Evolutionary conservation across 2,329 filamentous ascomycete genomes (phyloP).

Genomic region (Calonectria montana): DNA sequence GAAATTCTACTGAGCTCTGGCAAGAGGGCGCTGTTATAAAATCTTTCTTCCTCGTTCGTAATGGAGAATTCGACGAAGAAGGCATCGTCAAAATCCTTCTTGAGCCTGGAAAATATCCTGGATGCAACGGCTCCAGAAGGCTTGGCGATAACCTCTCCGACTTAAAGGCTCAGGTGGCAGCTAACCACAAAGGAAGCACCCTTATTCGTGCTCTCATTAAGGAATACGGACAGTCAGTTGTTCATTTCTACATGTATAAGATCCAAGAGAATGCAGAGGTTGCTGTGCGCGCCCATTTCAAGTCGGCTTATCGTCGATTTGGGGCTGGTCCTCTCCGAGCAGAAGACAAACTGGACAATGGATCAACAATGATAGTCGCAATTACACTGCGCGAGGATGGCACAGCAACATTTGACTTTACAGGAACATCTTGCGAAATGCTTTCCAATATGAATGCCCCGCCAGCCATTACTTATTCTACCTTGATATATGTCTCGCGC

Average conservation of each 20-base stretch:
- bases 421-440: slow-evolving; percentile 47
- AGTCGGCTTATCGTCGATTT: slow-evolving; percentile 47
- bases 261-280: slow-evolving; percentile 85
- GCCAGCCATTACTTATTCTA: slow-evolving; percentile 48
- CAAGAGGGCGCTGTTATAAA: slow-evolving; percentile 69
- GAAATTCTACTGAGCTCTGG: slow-evolving; percentile 66
- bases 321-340: slow-evolving; percentile 57
- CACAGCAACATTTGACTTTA: slow-evolving; percentile 68
- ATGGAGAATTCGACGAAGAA: slow-evolving; percentile 49
- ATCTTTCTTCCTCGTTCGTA: slow-evolving; percentile 35
- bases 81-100: slow-evolving; percentile 72
- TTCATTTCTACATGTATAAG: slow-evolving; percentile 84
- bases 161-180: slow-evolving; percentile 84
- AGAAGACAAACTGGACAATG: slow-evolving; percentile 83
- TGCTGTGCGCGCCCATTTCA: slow-evolving; percentile 78
- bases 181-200: slow-evolving; percentile 84
- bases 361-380: slow-evolving; percentile 65
- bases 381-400: slow-evolving; percentile 80
- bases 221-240: slow-evolving; percentile 80
- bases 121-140: slow-evolving; percentile 70
- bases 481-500: slow-evolving; percentile 44
- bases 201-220: slow-evolving; percentile 77
- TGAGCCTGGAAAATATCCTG: slow-evolving; percentile 24
- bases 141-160: slow-evolving; percentile 87
- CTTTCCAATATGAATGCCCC: slow-evolving; percentile 51